Percentiles rank a stretch among this genome's conserved stretches.
phyloP scores from a whole-genome alignment of 192 early-diverging fungal genomes.

The Martensiomyces pterosporus region DNA sequence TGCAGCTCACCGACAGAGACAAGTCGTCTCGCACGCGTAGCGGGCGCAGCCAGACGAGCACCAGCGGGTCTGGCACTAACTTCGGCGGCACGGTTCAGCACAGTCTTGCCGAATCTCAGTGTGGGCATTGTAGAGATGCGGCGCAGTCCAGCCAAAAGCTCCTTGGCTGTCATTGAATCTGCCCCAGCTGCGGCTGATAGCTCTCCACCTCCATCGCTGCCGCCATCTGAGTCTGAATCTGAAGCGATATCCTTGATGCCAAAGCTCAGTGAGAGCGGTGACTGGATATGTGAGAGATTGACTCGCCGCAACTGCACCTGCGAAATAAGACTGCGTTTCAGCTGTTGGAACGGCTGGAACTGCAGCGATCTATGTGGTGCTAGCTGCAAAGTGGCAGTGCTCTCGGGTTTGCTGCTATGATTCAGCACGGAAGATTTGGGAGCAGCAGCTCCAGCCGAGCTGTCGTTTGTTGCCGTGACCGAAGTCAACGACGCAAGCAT shows the following conservation, averaged over 20 bases:
- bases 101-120: background rate
- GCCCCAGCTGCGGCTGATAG: background rate
- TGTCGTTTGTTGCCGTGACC: background rate
- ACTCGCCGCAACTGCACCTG: conserved; percentile 8
- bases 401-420: too few species aligned
- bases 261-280: conserved; percentile 8
- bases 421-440: background rate
- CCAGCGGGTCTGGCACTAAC: background rate
- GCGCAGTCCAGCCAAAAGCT: conserved; percentile 12
- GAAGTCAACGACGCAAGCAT: conserved; percentile 16
- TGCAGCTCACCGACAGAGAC: conserved; percentile 17
- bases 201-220: too few species aligned
- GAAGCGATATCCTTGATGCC: background rate
- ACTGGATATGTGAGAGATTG: conserved; percentile 4
- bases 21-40: conserved; percentile 5
- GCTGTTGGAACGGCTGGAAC: conserved; percentile 12
- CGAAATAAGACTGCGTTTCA: conserved; percentile 16
- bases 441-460: background rate
- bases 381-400: too few species aligned
- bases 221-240: background rate
- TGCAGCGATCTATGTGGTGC: conserved; percentile 14
- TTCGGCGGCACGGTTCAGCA: background rate
- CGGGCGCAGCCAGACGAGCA: background rate
- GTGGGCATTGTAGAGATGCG: conserved; percentile 33
- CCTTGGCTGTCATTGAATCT: background rate